A percentile compares a stretch with the other conserved stretches of the same genome.
Conservation (phyloP, 805 yeast species). For the Diddensiella caesifluorescens region DNA sequence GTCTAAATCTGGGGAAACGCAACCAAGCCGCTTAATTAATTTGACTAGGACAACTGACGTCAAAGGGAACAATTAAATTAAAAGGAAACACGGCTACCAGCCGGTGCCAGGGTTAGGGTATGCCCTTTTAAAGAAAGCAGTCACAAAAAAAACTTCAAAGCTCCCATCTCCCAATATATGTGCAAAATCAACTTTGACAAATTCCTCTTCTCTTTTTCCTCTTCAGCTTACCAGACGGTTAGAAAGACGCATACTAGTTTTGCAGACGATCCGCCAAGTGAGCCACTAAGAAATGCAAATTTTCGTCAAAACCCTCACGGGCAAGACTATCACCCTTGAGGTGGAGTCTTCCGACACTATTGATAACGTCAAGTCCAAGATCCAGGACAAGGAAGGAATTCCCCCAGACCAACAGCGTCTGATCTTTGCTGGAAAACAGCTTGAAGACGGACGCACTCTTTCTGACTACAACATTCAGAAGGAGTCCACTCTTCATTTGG, state of each 20-base stretch:
- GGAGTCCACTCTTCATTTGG: constrained; percentile 95
- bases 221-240: constrained; percentile 16
- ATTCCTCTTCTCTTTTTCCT: constrained; percentile 1
- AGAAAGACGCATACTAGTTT: constrained; percentile 27
- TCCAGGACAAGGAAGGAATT: constrained; percentile 96
- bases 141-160: constrained; percentile 1
- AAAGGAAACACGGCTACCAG: too few species aligned
- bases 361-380: constrained; percentile 94
- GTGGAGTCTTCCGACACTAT: constrained; percentile 97
- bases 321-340: constrained; percentile 97
- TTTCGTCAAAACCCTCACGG: constrained; percentile 98
- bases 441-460: constrained; percentile 88
- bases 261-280: constrained; percentile 35
- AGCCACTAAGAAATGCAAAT: constrained; percentile 44
- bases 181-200: too few species aligned
- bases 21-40: too few species aligned
- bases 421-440: constrained; percentile 96
- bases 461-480: constrained; percentile 98
- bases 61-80: too few species aligned
- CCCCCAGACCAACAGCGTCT: constrained; percentile 98
- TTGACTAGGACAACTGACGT: too few species aligned
- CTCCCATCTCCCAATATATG: too few species aligned
- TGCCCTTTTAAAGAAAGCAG: constrained; percentile 5
- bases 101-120: too few species aligned
- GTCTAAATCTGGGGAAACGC: too few species aligned